Evolutionary conservation across 1,284 basidiomycete genomes (phyloP).

Genomic region (Apiotrichum montevideense): DNA sequence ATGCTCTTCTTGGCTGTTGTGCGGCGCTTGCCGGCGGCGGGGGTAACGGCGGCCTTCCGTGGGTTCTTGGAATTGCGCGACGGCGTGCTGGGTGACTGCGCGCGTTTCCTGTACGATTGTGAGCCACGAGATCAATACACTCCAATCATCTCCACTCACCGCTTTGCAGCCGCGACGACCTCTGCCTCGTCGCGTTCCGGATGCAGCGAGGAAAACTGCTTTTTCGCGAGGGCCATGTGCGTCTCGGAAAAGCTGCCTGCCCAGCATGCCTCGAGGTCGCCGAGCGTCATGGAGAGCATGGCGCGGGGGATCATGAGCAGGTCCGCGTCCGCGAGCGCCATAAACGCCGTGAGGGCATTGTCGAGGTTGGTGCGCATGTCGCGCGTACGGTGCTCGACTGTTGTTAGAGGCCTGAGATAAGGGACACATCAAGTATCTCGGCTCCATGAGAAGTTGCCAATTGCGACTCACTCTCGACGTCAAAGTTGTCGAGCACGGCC

Average conservation of each 20-base stretch:
- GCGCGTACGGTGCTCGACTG: constrained; percentile 7
- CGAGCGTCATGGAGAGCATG: constrained; percentile 38
- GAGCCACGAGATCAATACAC: neutral
- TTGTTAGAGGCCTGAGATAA: neutral
- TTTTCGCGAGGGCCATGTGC: constrained; percentile 30
- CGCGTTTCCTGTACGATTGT: neutral
- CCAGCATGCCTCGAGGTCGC: constrained; percentile 42
- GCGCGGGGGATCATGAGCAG: constrained; percentile 42
- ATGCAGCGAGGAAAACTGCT: constrained; percentile 20
- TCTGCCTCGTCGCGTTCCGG: constrained; percentile 23
- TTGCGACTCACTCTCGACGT: constrained; percentile 41
- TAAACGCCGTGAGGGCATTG: constrained; percentile 34
- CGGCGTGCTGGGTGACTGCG: neutral
- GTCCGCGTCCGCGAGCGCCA: constrained; percentile 40
- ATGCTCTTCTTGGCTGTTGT: neutral
- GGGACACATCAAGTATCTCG: too few relatives aligned
- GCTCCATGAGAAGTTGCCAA: too few relatives aligned
- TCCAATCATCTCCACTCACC: constrained; percentile 20
- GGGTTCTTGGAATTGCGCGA: constrained; percentile 2
- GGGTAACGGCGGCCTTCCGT: neutral
- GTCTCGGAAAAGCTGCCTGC: constrained; percentile 41
- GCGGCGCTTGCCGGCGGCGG: constrained; percentile 6
- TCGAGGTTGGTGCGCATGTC: constrained; percentile 20
- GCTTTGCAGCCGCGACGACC: constrained; percentile 24
- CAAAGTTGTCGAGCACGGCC: constrained; percentile 44